Percentiles rank a stretch among this genome's conserved stretches.
phyloP scores from a whole-genome alignment of 1,284 basidiomycete species.

The Sutorius eximius region DNA sequence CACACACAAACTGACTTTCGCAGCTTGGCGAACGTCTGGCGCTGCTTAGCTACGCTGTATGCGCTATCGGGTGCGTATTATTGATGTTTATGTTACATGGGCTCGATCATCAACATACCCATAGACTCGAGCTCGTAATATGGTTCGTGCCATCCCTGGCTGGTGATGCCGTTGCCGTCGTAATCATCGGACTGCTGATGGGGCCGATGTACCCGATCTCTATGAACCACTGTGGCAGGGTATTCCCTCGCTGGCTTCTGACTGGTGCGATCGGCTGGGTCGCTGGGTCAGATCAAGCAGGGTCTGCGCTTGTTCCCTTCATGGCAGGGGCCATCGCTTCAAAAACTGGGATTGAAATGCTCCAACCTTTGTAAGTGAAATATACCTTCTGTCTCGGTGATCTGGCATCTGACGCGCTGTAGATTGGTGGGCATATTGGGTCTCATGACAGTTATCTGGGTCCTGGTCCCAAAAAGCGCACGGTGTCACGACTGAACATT shows the following conservation, averaged over 20 bases:
- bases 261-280: constrained; percentile 56
- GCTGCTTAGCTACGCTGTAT: constrained; percentile 25
- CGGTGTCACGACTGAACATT: constrained; percentile 6
- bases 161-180: constrained; percentile 51
- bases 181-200: constrained; percentile 54
- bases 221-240: constrained; percentile 47
- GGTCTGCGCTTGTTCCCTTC: constrained; percentile 57
- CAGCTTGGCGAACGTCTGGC: constrained; percentile 28
- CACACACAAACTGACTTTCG: neutral
- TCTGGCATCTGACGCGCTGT: neutral
- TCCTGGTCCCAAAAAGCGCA: constrained; percentile 35
- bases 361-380: constrained; percentile 54
- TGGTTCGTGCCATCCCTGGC: constrained; percentile 60
- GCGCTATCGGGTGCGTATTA: constrained; percentile 34
- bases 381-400: neutral
- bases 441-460: constrained; percentile 44
- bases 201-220: constrained; percentile 57
- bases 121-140: constrained; percentile 53
- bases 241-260: constrained; percentile 51
- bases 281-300: constrained; percentile 50
- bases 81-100: too few species aligned
- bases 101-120: neutral
- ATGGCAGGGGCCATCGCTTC: constrained; percentile 54
- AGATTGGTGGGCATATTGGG: constrained; percentile 46
- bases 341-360: constrained; percentile 45